phyloP scores from a whole-genome alignment of 805 yeast genomes.

The Lipomyces orientalis region DNA sequence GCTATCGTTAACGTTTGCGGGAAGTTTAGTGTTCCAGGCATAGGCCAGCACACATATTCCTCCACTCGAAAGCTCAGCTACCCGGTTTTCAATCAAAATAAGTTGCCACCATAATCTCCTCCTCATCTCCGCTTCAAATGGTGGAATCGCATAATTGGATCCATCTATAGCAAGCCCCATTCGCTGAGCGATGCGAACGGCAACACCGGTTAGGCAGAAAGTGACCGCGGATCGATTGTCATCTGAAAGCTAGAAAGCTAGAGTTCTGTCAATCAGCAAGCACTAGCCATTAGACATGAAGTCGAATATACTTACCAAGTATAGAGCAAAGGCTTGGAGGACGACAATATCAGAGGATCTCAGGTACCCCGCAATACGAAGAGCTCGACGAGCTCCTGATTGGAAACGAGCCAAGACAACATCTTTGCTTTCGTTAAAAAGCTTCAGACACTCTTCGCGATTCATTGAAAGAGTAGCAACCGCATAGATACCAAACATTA shows the following conservation, averaged over 20 bases:
- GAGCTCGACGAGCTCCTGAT: neutral
- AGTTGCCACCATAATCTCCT: neutral
- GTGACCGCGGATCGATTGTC: no score
- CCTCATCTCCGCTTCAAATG: neutral
- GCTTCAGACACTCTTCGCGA: neutral
- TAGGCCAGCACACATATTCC: no score
- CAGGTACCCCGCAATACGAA: neutral
- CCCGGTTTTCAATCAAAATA: neutral
- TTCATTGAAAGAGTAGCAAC: neutral
- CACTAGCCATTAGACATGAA: no score
- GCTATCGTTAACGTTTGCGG: neutral
- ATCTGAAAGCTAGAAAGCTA: no score
- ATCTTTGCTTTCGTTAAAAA: neutral
- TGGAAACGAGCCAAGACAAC: neutral
- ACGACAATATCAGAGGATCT: neutral
- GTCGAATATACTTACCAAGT: constrained; percentile 6
- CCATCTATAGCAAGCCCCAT: neutral
- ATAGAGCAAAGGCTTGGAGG: neutral
- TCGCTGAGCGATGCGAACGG: neutral
- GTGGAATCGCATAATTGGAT: neutral
- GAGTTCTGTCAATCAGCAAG: no score
- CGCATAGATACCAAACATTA: neutral
- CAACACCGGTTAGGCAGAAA: no score
- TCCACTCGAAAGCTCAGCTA: neutral
- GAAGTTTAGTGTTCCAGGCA: no score